A percentile compares a stretch with the other conserved stretches of the same genome.
These are phyloP conservation scores for Clavispora vitiphila DNA, from an alignment of 805 yeast species.

Conservation along the genomic window DNA sequence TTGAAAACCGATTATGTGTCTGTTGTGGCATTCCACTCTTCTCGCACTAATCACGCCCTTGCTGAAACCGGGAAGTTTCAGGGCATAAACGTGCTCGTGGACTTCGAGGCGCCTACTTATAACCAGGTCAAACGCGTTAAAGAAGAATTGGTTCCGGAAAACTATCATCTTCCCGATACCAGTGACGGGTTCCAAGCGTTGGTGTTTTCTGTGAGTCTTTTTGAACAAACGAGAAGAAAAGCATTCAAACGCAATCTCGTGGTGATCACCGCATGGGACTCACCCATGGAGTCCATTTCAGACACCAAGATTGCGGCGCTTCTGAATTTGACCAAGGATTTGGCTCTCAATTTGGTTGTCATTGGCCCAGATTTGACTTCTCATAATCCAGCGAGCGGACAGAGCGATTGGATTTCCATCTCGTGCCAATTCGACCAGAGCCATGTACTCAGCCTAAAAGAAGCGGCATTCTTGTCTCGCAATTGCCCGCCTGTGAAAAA, in stretches of 20 bases:
- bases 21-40: conserved; percentile 25
- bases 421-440: conserved; percentile 3
- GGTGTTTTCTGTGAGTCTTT: conserved; percentile 30
- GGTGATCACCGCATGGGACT: conserved; percentile 24
- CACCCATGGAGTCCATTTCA: conserved; percentile 2
- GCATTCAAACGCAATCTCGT: conserved; percentile 35
- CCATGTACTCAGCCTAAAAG: conserved; percentile 1
- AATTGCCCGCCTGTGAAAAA: conserved; percentile 26
- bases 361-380: conserved; percentile 1
- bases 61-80: conserved; percentile 11
- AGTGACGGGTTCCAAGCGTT: conserved; percentile 25
- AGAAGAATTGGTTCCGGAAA: conserved; percentile 5
- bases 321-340: conserved; percentile 6
- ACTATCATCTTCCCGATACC: conserved; percentile 7
- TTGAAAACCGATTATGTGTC: conserved; percentile 39
- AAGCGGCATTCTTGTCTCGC: conserved; percentile 4
- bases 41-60: conserved; percentile 11
- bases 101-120: conserved; percentile 19
- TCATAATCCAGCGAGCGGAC: not conserved
- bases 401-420: not conserved
- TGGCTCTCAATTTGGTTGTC: conserved; percentile 8
- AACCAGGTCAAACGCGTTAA: conserved; percentile 12
- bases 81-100: conserved; percentile 13
- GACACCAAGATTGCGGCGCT: conserved; percentile 4
- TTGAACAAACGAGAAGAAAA: conserved; percentile 23